Percentiles rank a stretch among this genome's conserved stretches.
Evolutionary conservation across 208 protist genomes (phyloP).

Genomic region (Acanthamoeba quina): DNA sequence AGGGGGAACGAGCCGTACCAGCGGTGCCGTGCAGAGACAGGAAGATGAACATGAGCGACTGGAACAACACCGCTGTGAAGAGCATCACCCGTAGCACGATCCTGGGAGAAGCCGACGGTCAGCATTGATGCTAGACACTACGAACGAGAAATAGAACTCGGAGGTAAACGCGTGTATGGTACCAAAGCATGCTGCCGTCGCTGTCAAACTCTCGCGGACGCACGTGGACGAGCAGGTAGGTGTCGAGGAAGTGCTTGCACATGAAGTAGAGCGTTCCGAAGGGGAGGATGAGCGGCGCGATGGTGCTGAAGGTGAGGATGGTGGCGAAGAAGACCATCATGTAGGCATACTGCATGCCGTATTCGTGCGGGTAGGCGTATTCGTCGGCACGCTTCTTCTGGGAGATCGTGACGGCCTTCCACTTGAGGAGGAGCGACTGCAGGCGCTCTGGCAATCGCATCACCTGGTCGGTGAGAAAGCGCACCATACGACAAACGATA

Average conservation of each 20-base stretch:
- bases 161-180: neutral
- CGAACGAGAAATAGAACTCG: too few species aligned
- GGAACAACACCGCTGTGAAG: constrained; percentile 50
- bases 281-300: constrained; percentile 67
- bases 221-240: constrained; percentile 65
- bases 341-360: constrained; percentile 73
- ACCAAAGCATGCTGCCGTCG: constrained; percentile 75
- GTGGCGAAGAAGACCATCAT: constrained; percentile 74
- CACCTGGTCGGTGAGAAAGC: neutral
- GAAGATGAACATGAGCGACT: constrained; percentile 60
- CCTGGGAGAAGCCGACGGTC: neutral
- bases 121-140: neutral
- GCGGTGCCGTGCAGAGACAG: constrained; percentile 64
- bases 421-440: constrained; percentile 50
- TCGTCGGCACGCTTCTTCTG: constrained; percentile 51
- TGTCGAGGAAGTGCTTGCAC: constrained; percentile 72
- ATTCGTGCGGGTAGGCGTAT: constrained; percentile 71
- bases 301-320: constrained; percentile 68
- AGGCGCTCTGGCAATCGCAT: constrained; percentile 69
- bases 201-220: constrained; percentile 66
- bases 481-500: neutral
- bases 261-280: constrained; percentile 69
- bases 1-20: neutral
- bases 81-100: constrained; percentile 54
- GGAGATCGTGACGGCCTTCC: constrained; percentile 55